phyloP scores from a whole-genome alignment of 192 early-diverging fungal genomes.

The Entrophospora sp. region DNA sequence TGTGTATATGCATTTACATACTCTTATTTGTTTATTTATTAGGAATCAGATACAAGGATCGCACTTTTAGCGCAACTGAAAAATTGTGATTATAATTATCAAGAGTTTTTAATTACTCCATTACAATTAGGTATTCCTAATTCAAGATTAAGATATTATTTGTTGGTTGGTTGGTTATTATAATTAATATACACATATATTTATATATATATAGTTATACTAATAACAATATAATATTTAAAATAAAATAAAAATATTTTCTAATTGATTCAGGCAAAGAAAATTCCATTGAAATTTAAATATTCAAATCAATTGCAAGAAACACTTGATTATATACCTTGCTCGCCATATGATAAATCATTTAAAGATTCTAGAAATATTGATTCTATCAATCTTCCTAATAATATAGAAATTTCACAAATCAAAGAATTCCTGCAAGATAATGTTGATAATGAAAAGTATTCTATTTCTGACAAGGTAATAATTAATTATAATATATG shows the following conservation, averaged over 20 bases:
- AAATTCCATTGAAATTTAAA: background rate
- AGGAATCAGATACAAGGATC: constrained; percentile 46
- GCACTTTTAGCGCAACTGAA: constrained; percentile 43
- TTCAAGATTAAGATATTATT: constrained; percentile 69
- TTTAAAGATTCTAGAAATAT: constrained; percentile 21
- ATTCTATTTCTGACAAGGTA: constrained; percentile 41
- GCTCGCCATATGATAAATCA: background rate
- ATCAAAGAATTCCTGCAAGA: constrained; percentile 23
- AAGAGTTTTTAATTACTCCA: constrained; percentile 70
- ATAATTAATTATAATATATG: too few relatives aligned
- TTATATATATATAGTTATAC: too few relatives aligned
- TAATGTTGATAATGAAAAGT: constrained; percentile 25
- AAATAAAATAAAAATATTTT: too few relatives aligned
- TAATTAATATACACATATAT: too few relatives aligned
- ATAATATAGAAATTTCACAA: constrained; percentile 20
- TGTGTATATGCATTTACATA: too few relatives aligned
- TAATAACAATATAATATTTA: too few relatives aligned
- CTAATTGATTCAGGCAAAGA: too few relatives aligned
- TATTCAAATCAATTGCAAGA: background rate
- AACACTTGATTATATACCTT: background rate
- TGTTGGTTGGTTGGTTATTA: constrained; percentile 37
- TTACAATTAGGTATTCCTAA: constrained; percentile 70
- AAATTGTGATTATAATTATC: constrained; percentile 47
- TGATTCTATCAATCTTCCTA: constrained; percentile 22
- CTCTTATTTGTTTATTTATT: constrained; percentile 11